Base-by-base conservation (phyloP, 768 basidiomycete genomes). In the Coprinopsis sp. region DNA sequence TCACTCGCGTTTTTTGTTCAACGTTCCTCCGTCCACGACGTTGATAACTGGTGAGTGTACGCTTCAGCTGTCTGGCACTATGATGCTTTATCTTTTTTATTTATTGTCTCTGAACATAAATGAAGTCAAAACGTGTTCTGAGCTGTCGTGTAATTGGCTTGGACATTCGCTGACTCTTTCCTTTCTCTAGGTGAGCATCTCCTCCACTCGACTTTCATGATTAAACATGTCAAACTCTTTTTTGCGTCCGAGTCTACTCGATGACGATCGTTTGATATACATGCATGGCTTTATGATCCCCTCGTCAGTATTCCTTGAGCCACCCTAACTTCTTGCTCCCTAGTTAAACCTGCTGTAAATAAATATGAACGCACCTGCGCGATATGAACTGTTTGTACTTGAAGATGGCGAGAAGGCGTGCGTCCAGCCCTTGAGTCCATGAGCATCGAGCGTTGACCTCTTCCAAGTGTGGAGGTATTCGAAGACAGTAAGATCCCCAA, bases 401-500 rank as follows among this genome's bases (percentile, higher is more conserved):
- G 90, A 92, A 16, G 93, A 97, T 57, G 90, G 86, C 61, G 94
- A 99, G 73, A 87, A 86, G 71, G 71, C 82, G 94, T 97, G 74
- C 73, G 92, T 84, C 44, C n/a, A 37, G 44, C 19, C 37, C 30
- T 39, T 46, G 54, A 41, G 43, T 51, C 52, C 49, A 45, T 44
- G 49, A 29, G 38, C 43, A 40, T 18, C 24, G 24, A 37, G 37
- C 39, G 45, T 52, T 47, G 37, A 37, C 39, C 21, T 28, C 31
- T 38, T 23, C 23, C 19, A 60, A 97, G 94, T 36, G 82, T 98
- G 46, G 89, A 92, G 58, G 75, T 98, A 34, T 81, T 78, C 0
- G 94, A 98, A 66, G 96, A 99, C 68, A 94, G 91, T 34, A 97
- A 96, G 70, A 91, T 98, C 51, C 94, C 94, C 0, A 96, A 97